Evolutionary conservation across 345 rosid genomes (phyloP).

Genomic region (Draba incana): DNA sequence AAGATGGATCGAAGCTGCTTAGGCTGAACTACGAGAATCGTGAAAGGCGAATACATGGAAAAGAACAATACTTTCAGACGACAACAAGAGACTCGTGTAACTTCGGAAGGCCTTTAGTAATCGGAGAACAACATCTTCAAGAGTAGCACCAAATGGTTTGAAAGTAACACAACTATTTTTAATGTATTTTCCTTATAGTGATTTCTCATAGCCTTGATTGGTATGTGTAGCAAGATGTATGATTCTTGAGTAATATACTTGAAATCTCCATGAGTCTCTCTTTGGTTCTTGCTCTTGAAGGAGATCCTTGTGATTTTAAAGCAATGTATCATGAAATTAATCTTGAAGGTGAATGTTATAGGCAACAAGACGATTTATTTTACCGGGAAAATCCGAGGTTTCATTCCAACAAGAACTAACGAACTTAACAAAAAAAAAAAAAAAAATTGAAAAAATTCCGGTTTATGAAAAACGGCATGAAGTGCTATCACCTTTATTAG

Average conservation of each 20-base stretch:
- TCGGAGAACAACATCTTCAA: neutral
- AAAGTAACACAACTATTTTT: conserved; percentile 18
- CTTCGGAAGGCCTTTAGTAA: neutral
- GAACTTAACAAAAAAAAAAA: conserved; percentile 1
- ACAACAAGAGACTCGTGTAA: conserved; percentile 3
- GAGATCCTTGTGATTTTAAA: neutral
- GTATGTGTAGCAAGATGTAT: conserved; percentile 33
- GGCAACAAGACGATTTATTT: conserved; percentile 4
- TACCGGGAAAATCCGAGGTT: conserved; percentile 26
- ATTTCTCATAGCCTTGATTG: conserved; percentile 27
- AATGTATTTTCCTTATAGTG: conserved; percentile 39
- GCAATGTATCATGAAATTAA: neutral
- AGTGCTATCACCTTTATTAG: conserved; percentile 1
- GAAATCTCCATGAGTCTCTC: conserved; percentile 8
- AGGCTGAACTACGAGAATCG: conserved; percentile 10
- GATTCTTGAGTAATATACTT: conserved; percentile 21
- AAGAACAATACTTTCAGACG: conserved; percentile 7
- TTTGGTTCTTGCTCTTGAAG: too few relatives aligned
- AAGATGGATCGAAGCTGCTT: conserved; percentile 9
- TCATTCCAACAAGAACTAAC: conserved; percentile 22
- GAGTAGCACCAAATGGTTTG: neutral
- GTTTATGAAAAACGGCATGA: conserved; percentile 9
- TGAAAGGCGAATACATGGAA: conserved; percentile 20
- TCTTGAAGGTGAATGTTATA: conserved; percentile 22
- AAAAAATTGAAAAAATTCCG: neutral